These are phyloP conservation scores for Sporothrix sp. DNA, from an alignment of 2,329 filamentous ascomycete species.

Conservation along the genomic window DNA sequence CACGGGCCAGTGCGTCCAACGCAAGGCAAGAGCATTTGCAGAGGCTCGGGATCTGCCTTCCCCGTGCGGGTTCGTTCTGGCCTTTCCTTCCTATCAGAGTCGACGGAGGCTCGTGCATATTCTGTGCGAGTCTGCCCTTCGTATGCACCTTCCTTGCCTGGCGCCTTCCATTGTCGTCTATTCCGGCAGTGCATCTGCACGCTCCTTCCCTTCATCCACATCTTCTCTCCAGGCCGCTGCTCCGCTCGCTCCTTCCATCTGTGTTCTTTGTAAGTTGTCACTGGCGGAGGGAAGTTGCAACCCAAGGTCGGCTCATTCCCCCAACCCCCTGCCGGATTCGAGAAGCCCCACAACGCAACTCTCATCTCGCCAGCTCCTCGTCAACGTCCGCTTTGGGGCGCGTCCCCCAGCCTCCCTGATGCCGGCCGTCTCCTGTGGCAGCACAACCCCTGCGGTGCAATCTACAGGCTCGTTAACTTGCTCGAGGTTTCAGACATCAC, in stretches of 20 bases:
- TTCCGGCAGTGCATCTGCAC: neutral
- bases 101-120: neutral
- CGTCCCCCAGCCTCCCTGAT: slow-evolving; percentile 1
- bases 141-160: neutral
- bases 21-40: neutral
- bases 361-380: neutral
- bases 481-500: slow-evolving; percentile 9
- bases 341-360: no score
- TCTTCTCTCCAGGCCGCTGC: neutral
- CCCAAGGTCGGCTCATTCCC: no score
- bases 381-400: neutral
- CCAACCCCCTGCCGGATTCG: no score
- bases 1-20: neutral
- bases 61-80: neutral
- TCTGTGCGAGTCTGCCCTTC: neutral
- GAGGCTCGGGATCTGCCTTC: slow-evolving; percentile 1
- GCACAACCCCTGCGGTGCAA: slow-evolving; percentile 4
- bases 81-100: neutral
- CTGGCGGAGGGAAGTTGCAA: neutral
- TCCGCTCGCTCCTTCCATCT: neutral
- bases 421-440: slow-evolving; percentile 1
- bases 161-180: neutral
- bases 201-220: neutral
- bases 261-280: neutral
- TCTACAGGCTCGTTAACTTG: slow-evolving; percentile 11